Evolutionary conservation across 768 basidiomycete genomes (phyloP).

Genomic region (Russula emetica): DNA sequence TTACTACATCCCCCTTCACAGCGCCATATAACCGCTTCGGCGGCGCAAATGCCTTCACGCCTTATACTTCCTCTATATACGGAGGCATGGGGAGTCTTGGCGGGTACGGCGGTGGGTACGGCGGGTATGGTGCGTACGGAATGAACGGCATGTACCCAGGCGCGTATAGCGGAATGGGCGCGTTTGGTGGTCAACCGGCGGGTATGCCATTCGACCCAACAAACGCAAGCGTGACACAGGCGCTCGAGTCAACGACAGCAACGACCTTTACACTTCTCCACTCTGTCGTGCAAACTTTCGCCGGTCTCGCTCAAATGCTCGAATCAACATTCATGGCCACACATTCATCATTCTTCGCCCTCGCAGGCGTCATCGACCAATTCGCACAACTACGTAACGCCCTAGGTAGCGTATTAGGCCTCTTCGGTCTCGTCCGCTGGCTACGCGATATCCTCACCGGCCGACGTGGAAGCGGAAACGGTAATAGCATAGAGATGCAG

Average conservation of each 20-base stretch:
- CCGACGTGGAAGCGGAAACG: conserved; percentile 33
- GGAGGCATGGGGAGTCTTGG: conserved; percentile 43
- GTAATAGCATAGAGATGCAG: conserved; percentile 39
- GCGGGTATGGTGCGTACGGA: conserved; percentile 33
- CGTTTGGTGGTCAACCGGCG: conserved; percentile 38
- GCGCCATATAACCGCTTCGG: conserved; percentile 45
- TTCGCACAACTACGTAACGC: conserved; percentile 88
- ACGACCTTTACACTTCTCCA: conserved; percentile 92
- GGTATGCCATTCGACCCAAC: conserved; percentile 44
- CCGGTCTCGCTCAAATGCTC: conserved; percentile 94
- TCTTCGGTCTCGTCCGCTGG: conserved; percentile 89
- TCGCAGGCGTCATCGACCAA: conserved; percentile 96
- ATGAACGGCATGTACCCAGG: conserved; percentile 32
- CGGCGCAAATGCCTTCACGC: conserved; percentile 32
- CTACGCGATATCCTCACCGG: conserved; percentile 60
- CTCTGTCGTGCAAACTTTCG: conserved; percentile 92
- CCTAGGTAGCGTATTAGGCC: conserved; percentile 85
- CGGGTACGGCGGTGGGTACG: conserved; percentile 41
- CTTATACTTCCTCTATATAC: conserved; percentile 44
- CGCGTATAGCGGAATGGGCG: conserved; percentile 42
- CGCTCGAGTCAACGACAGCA: conserved; percentile 84
- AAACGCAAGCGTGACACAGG: conserved; percentile 72
- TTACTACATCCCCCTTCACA: conserved; percentile 34
- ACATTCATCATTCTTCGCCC: conserved; percentile 91
- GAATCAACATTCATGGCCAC: conserved; percentile 98